Evolutionary conservation across 1,284 basidiomycete species (phyloP).

Genomic region (Ustilago loliicola): DNA sequence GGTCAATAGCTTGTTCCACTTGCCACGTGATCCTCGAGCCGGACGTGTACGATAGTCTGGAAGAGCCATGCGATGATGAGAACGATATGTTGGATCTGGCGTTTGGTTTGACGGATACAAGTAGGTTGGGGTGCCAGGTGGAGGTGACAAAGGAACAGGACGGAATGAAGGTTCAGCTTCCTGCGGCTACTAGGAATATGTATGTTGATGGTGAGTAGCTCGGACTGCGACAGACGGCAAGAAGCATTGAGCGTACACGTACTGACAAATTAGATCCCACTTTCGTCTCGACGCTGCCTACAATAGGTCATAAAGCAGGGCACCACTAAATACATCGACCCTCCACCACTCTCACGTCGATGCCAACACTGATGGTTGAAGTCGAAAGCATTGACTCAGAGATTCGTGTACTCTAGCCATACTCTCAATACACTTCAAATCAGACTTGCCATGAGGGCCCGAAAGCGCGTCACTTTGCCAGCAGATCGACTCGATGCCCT

Average conservation of each 20-base stretch:
- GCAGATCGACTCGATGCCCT: too few species aligned
- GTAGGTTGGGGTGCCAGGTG: slow-evolving; percentile 82
- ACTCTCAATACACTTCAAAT: background rate
- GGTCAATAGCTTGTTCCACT: slow-evolving; percentile 95
- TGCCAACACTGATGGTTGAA: background rate
- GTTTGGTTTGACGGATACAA: slow-evolving; percentile 90
- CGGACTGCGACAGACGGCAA: background rate
- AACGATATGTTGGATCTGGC: slow-evolving; percentile 94
- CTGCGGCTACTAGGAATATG: slow-evolving; percentile 95
- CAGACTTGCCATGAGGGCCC: background rate
- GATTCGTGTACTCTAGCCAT: background rate
- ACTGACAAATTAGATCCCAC: background rate
- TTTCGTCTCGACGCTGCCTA: background rate
- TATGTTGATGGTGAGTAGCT: slow-evolving; percentile 81
- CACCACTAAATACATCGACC: slow-evolving; percentile 29
- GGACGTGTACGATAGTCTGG: slow-evolving; percentile 84
- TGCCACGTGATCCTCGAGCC: slow-evolving; percentile 92
- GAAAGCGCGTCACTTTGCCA: too few species aligned
- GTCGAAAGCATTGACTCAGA: background rate
- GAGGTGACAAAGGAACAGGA: slow-evolving; percentile 84
- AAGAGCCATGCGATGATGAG: slow-evolving; percentile 96
- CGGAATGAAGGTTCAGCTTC: slow-evolving; percentile 87
- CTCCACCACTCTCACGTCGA: background rate
- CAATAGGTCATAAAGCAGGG: slow-evolving; percentile 50
- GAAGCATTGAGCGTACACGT: background rate